Evolutionary conservation across 108 stramenopile genomes (phyloP).

Genomic region (Pseudonitzschia multiseries): DNA sequence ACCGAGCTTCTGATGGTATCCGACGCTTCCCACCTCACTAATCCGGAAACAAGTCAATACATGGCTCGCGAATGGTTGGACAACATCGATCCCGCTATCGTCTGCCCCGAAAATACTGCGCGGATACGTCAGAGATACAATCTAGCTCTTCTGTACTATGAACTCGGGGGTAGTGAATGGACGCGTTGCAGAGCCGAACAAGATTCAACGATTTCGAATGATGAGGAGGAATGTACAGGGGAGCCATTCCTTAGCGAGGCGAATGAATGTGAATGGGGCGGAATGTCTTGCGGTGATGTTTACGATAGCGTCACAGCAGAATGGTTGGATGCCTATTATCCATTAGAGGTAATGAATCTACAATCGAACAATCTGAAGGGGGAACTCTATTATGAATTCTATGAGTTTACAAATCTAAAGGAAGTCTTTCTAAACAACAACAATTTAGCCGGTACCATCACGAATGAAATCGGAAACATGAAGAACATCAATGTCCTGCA

Average conservation of each 20-base stretch:
- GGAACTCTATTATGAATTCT: constrained; percentile 37
- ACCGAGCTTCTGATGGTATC: constrained; percentile 32
- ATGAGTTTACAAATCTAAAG: constrained; percentile 20
- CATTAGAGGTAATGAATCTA: constrained; percentile 30
- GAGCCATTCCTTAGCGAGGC: constrained; percentile 21
- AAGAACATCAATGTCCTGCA: constrained; percentile 41
- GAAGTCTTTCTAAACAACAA: constrained; percentile 38
- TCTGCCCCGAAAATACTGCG: constrained; percentile 39
- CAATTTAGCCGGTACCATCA: constrained; percentile 33
- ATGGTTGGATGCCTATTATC: constrained; percentile 10
- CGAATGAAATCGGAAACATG: constrained; percentile 26
- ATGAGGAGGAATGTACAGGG: constrained; percentile 16
- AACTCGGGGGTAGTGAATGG: constrained; percentile 41
- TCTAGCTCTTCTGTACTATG: constrained; percentile 40
- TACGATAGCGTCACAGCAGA: not conserved
- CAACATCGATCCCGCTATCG: constrained; percentile 45
- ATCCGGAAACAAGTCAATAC: constrained; percentile 41
- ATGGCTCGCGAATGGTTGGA: constrained; percentile 55
- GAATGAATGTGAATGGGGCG: constrained; percentile 65
- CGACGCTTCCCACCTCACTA: constrained; percentile 17
- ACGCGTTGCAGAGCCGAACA: constrained; percentile 34
- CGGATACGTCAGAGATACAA: constrained; percentile 40
- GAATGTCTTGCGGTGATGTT: constrained; percentile 44
- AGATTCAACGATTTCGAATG: not conserved
- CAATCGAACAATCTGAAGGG: constrained; percentile 42